phyloP scores from a whole-genome alignment of 23 red algal species.

The Gracilariopsis chorda region DNA sequence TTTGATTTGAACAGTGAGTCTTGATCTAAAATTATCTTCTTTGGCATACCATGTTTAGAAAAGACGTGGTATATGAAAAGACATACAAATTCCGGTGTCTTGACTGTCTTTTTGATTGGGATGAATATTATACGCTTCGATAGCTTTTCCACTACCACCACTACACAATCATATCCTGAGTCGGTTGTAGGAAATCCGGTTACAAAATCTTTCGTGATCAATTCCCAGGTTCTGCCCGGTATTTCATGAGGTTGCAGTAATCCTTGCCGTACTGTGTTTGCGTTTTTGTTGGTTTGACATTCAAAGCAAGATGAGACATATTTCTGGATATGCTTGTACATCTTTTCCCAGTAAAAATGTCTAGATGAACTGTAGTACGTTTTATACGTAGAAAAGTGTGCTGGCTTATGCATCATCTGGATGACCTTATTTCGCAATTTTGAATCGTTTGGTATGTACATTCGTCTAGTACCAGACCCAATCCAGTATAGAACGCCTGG shows the following conservation, averaged over 20 bases:
- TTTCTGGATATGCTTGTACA: constrained; percentile 25
- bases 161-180: neutral
- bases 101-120: neutral
- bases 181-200: constrained; percentile 13
- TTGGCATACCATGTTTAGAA: constrained; percentile 32
- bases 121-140: constrained; percentile 42
- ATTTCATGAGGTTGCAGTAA: constrained; percentile 25
- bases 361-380: neutral
- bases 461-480: neutral
- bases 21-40: constrained; percentile 25
- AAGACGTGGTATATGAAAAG: constrained; percentile 23
- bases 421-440: neutral
- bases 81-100: constrained; percentile 5
- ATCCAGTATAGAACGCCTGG: neutral
- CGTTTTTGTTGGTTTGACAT: constrained; percentile 22
- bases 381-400: neutral
- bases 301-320: neutral
- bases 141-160: constrained; percentile 40
- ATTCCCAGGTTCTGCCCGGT: constrained; percentile 20
- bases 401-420: neutral
- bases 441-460: neutral
- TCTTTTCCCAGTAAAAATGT: constrained; percentile 3
- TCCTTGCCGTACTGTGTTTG: neutral
- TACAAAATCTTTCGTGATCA: constrained; percentile 23
- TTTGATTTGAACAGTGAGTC: constrained; percentile 26